Percentiles rank a stretch among this genome's conserved stretches.
These are phyloP conservation scores for Cymodocea nodosa DNA, from an alignment of 116 monocot species.

Conservation along the genomic window DNA sequence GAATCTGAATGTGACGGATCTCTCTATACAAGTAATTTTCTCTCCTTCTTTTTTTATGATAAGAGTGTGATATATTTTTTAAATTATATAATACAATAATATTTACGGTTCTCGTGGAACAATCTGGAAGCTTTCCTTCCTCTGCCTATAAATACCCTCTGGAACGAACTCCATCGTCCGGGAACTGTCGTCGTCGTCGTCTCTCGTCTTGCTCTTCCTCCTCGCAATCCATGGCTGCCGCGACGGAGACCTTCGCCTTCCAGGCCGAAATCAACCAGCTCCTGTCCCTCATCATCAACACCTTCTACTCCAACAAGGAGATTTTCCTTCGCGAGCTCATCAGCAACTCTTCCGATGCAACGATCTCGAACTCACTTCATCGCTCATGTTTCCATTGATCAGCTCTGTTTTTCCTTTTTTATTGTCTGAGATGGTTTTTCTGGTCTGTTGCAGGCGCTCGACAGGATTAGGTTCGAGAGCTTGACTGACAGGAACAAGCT, in stretches of 20 bases:
- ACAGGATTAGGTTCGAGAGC: slow-evolving; percentile 38
- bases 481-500: slow-evolving; percentile 42
- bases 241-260: slow-evolving; percentile 39
- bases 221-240: slow-evolving; percentile 9
- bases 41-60: too few relatives aligned
- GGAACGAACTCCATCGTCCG: too few relatives aligned
- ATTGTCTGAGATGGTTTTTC: not conserved
- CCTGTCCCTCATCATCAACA: slow-evolving; percentile 34
- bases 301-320: slow-evolving; percentile 47
- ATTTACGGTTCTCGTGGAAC: not conserved
- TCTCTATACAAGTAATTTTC: too few relatives aligned
- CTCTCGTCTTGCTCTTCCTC: too few relatives aligned
- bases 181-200: too few relatives aligned
- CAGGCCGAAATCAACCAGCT: slow-evolving; percentile 48
- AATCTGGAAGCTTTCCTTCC: slow-evolving; percentile 1
- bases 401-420: not conserved
- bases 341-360: slow-evolving; percentile 38
- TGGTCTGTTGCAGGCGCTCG: slow-evolving; percentile 15
- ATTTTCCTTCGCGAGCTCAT: slow-evolving; percentile 41
- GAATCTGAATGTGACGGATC: too few relatives aligned
- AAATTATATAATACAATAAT: too few relatives aligned
- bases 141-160: not conserved
- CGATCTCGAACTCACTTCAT: not conserved
- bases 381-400: too few relatives aligned
- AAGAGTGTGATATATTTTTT: too few relatives aligned